A percentile compares a stretch with the other conserved stretches of the same genome.
phyloP scores from a whole-genome alignment of 2,329 filamentous ascomycete genomes.

The Penicillium sp. region DNA sequence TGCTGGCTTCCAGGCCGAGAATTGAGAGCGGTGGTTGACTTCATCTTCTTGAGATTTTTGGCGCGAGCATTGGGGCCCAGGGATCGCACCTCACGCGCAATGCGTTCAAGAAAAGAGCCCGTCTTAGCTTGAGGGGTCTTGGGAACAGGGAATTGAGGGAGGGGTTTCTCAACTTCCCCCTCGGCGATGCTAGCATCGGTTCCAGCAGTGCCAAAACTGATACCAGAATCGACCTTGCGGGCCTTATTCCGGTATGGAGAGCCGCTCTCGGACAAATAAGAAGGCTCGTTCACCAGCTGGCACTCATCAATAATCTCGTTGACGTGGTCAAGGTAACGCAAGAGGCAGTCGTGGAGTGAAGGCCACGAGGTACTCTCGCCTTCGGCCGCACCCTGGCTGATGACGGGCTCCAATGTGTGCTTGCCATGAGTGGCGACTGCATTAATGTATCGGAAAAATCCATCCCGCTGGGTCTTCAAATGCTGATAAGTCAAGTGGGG shows the following conservation, averaged over 20 bases:
- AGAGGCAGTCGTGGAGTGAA: slow-evolving; percentile 51
- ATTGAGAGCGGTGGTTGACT: slow-evolving; percentile 58
- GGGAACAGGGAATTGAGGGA: slow-evolving; percentile 41
- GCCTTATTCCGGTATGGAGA: slow-evolving; percentile 46
- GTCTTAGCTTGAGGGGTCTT: slow-evolving; percentile 32
- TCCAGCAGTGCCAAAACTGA: slow-evolving; percentile 57
- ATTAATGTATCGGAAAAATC: slow-evolving; percentile 66
- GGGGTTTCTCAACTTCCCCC: slow-evolving; percentile 44
- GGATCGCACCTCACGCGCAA: slow-evolving; percentile 62
- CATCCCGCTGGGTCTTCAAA: slow-evolving; percentile 61
- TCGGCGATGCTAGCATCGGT: slow-evolving; percentile 36
- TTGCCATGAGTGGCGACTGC: slow-evolving; percentile 61
- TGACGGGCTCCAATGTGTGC: slow-evolving; percentile 56
- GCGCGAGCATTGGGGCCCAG: slow-evolving; percentile 32
- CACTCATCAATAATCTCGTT: slow-evolving; percentile 67
- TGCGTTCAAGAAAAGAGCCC: slow-evolving; percentile 61
- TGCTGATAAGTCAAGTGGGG: slow-evolving; percentile 56
- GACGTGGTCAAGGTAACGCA: slow-evolving; percentile 62
- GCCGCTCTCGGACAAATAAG: slow-evolving; percentile 36
- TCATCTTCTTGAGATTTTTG: slow-evolving; percentile 48
- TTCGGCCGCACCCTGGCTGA: slow-evolving; percentile 56
- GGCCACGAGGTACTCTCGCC: slow-evolving; percentile 63
- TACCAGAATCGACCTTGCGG: slow-evolving; percentile 66
- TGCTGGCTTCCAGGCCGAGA: slow-evolving; percentile 41
- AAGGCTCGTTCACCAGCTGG: slow-evolving; percentile 51